Base-by-base conservation (phyloP, 2,329 filamentous ascomycete species). In the Scedosporium boydii region DNA sequence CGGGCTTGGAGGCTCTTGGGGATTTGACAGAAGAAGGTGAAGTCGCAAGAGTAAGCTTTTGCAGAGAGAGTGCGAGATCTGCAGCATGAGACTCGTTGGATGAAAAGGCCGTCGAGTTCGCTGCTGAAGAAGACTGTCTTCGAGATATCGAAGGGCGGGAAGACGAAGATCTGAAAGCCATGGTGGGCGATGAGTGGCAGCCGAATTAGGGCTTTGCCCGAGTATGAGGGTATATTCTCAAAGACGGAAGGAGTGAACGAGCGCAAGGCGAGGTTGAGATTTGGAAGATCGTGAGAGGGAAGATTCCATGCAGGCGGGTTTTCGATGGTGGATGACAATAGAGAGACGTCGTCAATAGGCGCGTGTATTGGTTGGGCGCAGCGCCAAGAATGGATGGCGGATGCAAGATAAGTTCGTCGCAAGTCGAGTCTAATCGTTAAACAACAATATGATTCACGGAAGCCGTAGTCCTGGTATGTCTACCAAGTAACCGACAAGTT, bases 121-220 rank as follows among this genome's bases (percentile, higher is more conserved):
- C 12, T 46, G 18, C 41, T 27, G 59, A 41, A 16, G 57, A 42
- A 16, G 48, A 56, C 34, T 42, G 55, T 61, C 12, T 64, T 64
- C 61, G 60, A 60, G 42, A 65, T 46, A 27, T 62, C 59, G 9
- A 65, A 63, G 63, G 38, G 55, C 44, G 64, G 64, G 41, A 56
- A 16, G 27, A 63, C 27, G 44, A 67, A 63, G 65, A 64, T 18
- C 48, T 55, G 21, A 56, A 61, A 7, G 59, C 27, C 59, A 61
- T 61, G 27, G 9, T 44, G 59, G 48, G 48, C 48, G 23, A 26
- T 2, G 7, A 18, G n/a, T 21, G 27, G 59, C 26, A 7, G 59
- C 34, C 41, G 4, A 48, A 48, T 48, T 59, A 46, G 26, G 16
- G 44, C 59, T n/a, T 26, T 60, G 51, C 21, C 51, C 21, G 51